Conservation (phyloP, 192 early-diverging fungal species). For the Borealophlyctis nickersoniae region DNA sequence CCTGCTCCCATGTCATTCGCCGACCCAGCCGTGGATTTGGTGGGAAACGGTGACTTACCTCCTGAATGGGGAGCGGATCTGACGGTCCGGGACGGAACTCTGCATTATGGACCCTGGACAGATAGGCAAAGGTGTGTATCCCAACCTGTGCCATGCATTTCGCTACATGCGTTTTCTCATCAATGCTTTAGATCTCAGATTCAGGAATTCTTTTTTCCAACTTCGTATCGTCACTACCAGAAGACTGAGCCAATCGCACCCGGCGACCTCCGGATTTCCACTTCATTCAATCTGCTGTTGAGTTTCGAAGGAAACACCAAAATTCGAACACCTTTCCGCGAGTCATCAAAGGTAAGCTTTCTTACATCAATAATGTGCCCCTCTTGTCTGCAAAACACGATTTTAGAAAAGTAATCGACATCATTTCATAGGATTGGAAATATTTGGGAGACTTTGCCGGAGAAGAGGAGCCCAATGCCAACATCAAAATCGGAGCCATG, state of each 20-base stretch:
- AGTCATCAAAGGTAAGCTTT: conserved; percentile 62
- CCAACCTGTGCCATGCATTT: too few species aligned
- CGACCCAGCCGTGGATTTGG: too few species aligned
- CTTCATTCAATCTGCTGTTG: conserved; percentile 54
- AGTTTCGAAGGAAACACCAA: conserved; percentile 59
- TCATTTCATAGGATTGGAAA: conserved; percentile 58
- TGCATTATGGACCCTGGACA: conserved; percentile 81
- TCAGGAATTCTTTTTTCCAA: conserved; percentile 73
- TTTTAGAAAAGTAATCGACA: conserved; percentile 2
- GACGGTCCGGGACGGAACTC: conserved; percentile 47
- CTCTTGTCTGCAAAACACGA: conserved; percentile 5
- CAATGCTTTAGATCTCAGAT: too few species aligned
- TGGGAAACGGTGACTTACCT: conserved; percentile 43
- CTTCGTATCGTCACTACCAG: conserved; percentile 50
- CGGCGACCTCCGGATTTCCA: conserved; percentile 57
- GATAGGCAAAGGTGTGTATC: conserved; percentile 73
- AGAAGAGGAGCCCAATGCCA: conserved; percentile 17
- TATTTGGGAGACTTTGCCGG: conserved; percentile 32
- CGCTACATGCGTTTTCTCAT: too few species aligned
- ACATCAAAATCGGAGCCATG: conserved; percentile 18
- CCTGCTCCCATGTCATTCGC: too few species aligned
- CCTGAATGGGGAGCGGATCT: conserved; percentile 75
- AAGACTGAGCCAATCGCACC: conserved; percentile 45
- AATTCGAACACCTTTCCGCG: conserved; percentile 63
- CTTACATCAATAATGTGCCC: too few species aligned